phyloP scores from a whole-genome alignment of 208 protist genomes.

The Leishmania major region DNA sequence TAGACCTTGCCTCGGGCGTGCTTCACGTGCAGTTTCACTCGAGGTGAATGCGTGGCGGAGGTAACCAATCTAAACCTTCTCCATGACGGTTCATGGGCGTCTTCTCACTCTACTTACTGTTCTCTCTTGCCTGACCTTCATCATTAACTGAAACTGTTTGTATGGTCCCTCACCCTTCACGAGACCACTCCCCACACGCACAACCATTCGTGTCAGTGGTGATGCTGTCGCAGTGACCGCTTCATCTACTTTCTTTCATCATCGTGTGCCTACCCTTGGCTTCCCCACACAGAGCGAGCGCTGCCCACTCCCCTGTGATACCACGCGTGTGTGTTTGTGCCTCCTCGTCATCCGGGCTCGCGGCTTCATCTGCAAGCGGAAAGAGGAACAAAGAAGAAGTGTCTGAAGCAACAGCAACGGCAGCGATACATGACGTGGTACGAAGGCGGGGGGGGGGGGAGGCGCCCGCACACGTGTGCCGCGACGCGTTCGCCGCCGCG shows the following conservation, averaged over 20 bases:
- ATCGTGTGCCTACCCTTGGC: neutral
- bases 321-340: neutral
- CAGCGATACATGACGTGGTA: neutral
- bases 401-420: no score
- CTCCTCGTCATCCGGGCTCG: neutral
- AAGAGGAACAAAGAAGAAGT: neutral
- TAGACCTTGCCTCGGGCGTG: neutral
- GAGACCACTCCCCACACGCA: neutral
- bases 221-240: neutral
- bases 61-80: neutral
- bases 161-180: neutral
- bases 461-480: neutral
- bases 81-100: neutral
- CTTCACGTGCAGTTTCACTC: neutral
- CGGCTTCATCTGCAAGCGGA: neutral
- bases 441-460: no score
- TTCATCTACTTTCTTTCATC: constrained; percentile 3
- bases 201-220: neutral
- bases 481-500: neutral
- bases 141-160: neutral
- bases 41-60: neutral
- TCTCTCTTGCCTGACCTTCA: neutral
- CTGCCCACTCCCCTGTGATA: neutral
- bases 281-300: neutral
- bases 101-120: neutral